Conservation (phyloP, 331 rosid species). For the Rhamnella rubrinervis region DNA sequence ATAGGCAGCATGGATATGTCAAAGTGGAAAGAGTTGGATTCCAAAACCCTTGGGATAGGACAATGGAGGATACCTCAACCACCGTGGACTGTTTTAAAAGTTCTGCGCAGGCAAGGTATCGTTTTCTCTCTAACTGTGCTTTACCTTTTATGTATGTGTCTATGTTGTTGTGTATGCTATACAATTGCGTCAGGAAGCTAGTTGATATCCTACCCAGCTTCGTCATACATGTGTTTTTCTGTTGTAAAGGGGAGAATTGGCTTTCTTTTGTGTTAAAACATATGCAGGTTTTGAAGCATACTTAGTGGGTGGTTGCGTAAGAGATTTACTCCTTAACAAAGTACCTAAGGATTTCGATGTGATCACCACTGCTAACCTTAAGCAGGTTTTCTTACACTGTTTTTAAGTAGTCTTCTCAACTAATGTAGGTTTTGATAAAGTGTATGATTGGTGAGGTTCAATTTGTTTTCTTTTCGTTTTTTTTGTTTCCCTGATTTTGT, state of each 20-base stretch:
- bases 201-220: too few species aligned
- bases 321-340: constrained; percentile 74
- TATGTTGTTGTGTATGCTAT: too few species aligned
- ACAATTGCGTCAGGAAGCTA: too few species aligned
- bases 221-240: too few species aligned
- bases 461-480: not conserved
- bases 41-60: constrained; percentile 34
- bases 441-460: constrained; percentile 11
- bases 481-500: constrained; percentile 13
- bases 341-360: constrained; percentile 89
- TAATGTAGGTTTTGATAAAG: not conserved
- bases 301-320: constrained; percentile 96
- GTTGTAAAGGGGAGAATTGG: not conserved
- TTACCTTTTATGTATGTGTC: not conserved
- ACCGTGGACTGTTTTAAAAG: constrained; percentile 27
- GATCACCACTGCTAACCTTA: constrained; percentile 78
- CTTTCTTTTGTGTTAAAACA: constrained; percentile 8
- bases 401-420: not conserved
- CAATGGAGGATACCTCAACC: constrained; percentile 25
- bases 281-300: constrained; percentile 78
- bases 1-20: constrained; percentile 29
- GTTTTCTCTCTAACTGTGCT: not conserved
- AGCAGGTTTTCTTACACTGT: constrained; percentile 46
- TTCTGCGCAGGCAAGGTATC: constrained; percentile 38
- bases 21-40: constrained; percentile 40